Evolutionary conservation across 768 basidiomycete species (phyloP).

Genomic region (Leccinum imitatum): DNA sequence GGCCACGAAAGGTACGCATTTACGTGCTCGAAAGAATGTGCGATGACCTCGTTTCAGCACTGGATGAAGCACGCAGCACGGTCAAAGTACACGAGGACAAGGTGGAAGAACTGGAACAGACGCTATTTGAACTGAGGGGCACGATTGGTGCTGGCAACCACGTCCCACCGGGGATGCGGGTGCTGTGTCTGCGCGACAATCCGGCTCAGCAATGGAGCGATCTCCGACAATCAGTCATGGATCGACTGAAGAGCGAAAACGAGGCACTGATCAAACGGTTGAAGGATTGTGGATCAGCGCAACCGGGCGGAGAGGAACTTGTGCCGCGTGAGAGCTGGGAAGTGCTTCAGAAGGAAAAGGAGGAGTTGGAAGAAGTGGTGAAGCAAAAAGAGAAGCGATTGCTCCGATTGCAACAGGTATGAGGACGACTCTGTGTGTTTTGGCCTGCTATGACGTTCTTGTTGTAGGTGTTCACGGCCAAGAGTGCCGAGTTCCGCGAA

Average conservation of each 20-base stretch:
- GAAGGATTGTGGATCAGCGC: slow-evolving; percentile 34
- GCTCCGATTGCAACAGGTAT: slow-evolving; percentile 74
- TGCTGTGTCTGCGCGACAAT: slow-evolving; percentile 71
- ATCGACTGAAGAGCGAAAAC: slow-evolving; percentile 80
- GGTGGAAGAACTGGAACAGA: slow-evolving; percentile 75
- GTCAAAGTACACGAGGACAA: slow-evolving; percentile 43
- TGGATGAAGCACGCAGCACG: slow-evolving; percentile 40
- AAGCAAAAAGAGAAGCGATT: slow-evolving; percentile 82
- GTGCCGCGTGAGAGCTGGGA: slow-evolving; percentile 85
- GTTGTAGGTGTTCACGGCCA: slow-evolving; percentile 72
- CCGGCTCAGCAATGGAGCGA: slow-evolving; percentile 85
- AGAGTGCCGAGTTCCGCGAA: slow-evolving; percentile 89
- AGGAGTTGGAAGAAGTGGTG: slow-evolving; percentile 60
- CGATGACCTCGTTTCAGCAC: slow-evolving; percentile 36
- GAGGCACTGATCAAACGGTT: slow-evolving; percentile 71
- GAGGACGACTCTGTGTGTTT: not conserved
- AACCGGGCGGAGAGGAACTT: slow-evolving; percentile 28
- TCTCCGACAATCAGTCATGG: slow-evolving; percentile 69
- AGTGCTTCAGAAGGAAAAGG: slow-evolving; percentile 64
- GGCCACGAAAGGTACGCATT: slow-evolving; percentile 40
- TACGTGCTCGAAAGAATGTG: not conserved
- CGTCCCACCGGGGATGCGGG: slow-evolving; percentile 66
- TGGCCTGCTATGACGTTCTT: not conserved
- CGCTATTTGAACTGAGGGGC: slow-evolving; percentile 73
- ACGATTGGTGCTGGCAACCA: slow-evolving; percentile 76